phyloP scores from a whole-genome alignment of 495 filamentous ascomycete genomes.

The Aspergillus taichungensis region DNA sequence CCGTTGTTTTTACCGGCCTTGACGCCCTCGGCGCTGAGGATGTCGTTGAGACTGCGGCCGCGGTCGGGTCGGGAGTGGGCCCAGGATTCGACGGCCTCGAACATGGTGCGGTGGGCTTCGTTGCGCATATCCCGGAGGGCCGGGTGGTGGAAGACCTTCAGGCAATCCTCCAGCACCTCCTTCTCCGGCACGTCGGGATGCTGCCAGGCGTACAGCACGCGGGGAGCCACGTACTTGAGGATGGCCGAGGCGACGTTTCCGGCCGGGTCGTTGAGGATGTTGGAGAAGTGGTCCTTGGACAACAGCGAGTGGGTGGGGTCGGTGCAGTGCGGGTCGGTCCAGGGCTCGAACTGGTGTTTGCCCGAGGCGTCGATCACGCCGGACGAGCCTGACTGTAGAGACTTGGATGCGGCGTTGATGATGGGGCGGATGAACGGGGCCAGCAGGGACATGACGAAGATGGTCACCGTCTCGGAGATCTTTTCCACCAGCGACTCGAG shows the following conservation, averaged over 20 bases:
- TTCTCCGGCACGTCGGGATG: constrained; percentile 69
- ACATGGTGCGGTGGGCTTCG: constrained; percentile 83
- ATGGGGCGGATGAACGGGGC: constrained; percentile 86
- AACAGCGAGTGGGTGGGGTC: constrained; percentile 93
- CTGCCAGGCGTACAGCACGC: constrained; percentile 85
- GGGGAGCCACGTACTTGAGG: constrained; percentile 75
- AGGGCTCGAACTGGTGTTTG: constrained; percentile 81
- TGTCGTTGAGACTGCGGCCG: constrained; percentile 51
- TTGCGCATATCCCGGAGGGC: constrained; percentile 59
- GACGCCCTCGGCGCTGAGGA: constrained; percentile 75
- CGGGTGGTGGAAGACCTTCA: constrained; percentile 82
- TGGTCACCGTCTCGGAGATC: constrained; percentile 81
- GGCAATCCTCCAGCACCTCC: constrained; percentile 68
- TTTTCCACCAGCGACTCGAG: constrained; percentile 79
- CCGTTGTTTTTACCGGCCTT: constrained; percentile 66
- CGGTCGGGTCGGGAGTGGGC: constrained; percentile 54
- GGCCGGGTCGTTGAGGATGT: constrained; percentile 80
- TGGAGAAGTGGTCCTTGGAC: constrained; percentile 94
- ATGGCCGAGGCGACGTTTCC: constrained; percentile 73
- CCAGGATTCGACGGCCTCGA: constrained; percentile 70
- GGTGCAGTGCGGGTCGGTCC: constrained; percentile 76
- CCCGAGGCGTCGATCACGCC: constrained; percentile 71
- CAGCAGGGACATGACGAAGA: constrained; percentile 82
- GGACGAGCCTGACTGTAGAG: constrained; percentile 74
- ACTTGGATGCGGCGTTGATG: constrained; percentile 75